Conservation (phyloP, 2,329 filamentous ascomycete genomes). For the Microsporum canis region DNA sequence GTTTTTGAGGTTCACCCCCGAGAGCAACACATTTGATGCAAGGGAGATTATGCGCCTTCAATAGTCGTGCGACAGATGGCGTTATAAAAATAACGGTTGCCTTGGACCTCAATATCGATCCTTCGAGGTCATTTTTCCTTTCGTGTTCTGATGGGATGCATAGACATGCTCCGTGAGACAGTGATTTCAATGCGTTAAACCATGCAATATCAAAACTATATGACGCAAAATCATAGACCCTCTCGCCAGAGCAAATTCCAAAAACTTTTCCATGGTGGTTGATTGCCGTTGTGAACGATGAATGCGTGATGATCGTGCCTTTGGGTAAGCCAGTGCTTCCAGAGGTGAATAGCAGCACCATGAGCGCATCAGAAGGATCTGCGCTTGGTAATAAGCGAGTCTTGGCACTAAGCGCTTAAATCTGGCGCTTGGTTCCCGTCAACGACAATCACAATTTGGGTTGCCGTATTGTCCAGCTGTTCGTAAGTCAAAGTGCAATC, state of each 20-base stretch:
- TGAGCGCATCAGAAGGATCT: constrained; percentile 28
- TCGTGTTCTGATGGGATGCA: constrained; percentile 46
- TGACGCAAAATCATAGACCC: constrained; percentile 45
- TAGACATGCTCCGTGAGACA: constrained; percentile 47
- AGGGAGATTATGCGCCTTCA: constrained; percentile 32
- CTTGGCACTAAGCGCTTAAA: not conserved
- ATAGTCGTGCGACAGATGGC: constrained; percentile 42
- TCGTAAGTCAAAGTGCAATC: constrained; percentile 27
- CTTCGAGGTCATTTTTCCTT: constrained; percentile 39
- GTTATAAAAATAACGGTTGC: constrained; percentile 49
- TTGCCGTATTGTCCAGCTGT: constrained; percentile 28
- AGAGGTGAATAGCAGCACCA: constrained; percentile 51
- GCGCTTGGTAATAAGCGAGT: not conserved
- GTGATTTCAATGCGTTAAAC: constrained; percentile 64
- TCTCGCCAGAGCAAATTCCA: constrained; percentile 37
- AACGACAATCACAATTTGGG: constrained; percentile 8
- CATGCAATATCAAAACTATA: constrained; percentile 42
- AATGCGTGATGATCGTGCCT: constrained; percentile 52
- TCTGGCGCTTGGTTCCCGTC: not conserved
- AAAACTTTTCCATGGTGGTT: constrained; percentile 43
- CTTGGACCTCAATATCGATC: constrained; percentile 40
- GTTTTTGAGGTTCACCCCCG: constrained; percentile 36
- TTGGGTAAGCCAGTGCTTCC: constrained; percentile 43
- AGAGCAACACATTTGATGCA: constrained; percentile 29
- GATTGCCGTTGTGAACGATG: constrained; percentile 46